These are phyloP conservation scores for Cercospora janseana DNA, from an alignment of 2,329 filamentous ascomycete genomes.

Conservation along the genomic window DNA sequence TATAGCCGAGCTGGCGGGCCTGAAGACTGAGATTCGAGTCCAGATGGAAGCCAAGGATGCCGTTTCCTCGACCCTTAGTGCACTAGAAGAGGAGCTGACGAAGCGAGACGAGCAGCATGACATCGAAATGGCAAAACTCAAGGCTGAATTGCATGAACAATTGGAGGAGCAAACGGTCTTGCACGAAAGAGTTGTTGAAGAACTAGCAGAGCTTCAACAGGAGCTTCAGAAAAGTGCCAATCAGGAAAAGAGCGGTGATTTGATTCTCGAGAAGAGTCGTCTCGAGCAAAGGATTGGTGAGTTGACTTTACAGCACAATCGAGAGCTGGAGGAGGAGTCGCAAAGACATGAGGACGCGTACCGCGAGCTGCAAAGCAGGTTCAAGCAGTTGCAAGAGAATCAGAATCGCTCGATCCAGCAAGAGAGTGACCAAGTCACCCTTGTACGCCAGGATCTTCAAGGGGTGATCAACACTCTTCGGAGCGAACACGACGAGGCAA, in stretches of 20 bases:
- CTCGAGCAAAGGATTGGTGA: constrained; percentile 23
- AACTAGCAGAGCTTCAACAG: constrained; percentile 4
- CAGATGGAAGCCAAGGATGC: too few relatives aligned
- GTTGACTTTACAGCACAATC: constrained; percentile 26
- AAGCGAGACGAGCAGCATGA: too few relatives aligned
- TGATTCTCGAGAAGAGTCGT: constrained; percentile 17
- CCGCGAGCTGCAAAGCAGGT: constrained; percentile 22
- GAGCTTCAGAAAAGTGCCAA: neutral
- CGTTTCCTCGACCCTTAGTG: too few relatives aligned
- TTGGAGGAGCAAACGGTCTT: neutral
- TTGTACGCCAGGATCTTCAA: constrained; percentile 4
- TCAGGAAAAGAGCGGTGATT: constrained; percentile 13
- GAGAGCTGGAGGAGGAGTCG: constrained; percentile 28
- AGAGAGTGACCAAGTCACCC: neutral
- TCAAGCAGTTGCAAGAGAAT: constrained; percentile 23
- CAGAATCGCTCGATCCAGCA: constrained; percentile 15
- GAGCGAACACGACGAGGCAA: constrained; percentile 7
- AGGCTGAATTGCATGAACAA: too few relatives aligned
- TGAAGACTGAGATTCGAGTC: too few relatives aligned
- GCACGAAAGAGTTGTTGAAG: too few relatives aligned
- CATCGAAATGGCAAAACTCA: too few relatives aligned
- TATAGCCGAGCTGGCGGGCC: too few relatives aligned
- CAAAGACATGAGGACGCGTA: constrained; percentile 28
- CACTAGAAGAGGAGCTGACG: too few relatives aligned
- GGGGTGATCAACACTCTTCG: neutral